Percentiles rank a stretch among this genome's conserved stretches.
Conservation (phyloP, 1,139 yeast genomes). For the Diutina ranongensis region DNA sequence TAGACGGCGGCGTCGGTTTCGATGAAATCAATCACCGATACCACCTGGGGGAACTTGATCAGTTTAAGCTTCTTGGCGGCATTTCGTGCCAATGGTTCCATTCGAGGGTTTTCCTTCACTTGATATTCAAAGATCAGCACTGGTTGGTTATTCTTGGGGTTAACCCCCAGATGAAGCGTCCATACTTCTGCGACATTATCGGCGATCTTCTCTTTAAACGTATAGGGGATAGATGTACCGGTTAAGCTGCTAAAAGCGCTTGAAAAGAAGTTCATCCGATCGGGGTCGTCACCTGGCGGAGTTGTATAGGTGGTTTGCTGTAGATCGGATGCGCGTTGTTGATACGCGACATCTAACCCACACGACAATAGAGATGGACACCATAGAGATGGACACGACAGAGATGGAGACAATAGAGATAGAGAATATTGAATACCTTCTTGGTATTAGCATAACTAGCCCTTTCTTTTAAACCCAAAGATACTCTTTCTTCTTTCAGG, state of each 20-base stretch:
- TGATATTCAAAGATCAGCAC: constrained; percentile 59
- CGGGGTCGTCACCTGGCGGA: too few relatives aligned
- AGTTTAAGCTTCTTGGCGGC: constrained; percentile 54
- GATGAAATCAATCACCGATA: constrained; percentile 56
- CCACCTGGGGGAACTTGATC: constrained; percentile 69
- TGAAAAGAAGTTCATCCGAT: constrained; percentile 18
- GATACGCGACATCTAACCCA: too few relatives aligned
- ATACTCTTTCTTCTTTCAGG: constrained; percentile 1
- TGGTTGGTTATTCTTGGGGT: constrained; percentile 26
- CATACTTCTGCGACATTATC: constrained; percentile 28
- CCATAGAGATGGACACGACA: too few relatives aligned
- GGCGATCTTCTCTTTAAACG: constrained; percentile 33
- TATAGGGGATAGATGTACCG: constrained; percentile 45
- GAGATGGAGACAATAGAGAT: too few relatives aligned
- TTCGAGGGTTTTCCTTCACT: constrained; percentile 22
- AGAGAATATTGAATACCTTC: too few relatives aligned
- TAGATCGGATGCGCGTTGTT: neutral
- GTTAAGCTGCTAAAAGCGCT: constrained; percentile 46
- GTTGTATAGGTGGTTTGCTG: neutral
- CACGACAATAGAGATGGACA: too few relatives aligned
- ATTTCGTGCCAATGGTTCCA: constrained; percentile 44
- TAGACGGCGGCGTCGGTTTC: constrained; percentile 55
- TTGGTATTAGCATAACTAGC: too few relatives aligned
- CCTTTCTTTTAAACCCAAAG: constrained; percentile 4
- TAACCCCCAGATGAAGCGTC: constrained; percentile 37